Evolutionary conservation across 1,284 basidiomycete genomes (phyloP).

Genomic region (Pisolithus thermaeus): DNA sequence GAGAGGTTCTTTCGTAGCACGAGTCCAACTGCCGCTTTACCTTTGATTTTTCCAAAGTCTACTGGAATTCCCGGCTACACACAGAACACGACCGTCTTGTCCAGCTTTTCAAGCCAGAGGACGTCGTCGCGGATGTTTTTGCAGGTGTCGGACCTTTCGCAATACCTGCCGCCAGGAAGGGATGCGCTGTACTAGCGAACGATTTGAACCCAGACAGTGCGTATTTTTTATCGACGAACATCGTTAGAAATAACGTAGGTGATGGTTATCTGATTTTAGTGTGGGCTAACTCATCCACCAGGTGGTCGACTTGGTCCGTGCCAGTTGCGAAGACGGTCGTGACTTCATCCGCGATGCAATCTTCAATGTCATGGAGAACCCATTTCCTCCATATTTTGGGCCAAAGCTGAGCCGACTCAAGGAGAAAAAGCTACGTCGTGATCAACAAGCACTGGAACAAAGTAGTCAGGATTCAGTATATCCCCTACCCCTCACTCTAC

Average conservation of each 20-base stretch:
- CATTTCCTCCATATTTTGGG: constrained; percentile 53
- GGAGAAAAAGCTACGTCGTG: constrained; percentile 30
- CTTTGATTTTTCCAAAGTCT: constrained; percentile 94
- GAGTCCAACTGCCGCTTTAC: constrained; percentile 84
- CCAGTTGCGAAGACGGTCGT: constrained; percentile 79
- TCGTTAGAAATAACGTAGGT: constrained; percentile 66
- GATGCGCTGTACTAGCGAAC: constrained; percentile 85
- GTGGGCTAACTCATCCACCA: constrained; percentile 27
- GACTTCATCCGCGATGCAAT: constrained; percentile 70
- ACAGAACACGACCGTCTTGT: constrained; percentile 89
- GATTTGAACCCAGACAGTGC: constrained; percentile 91
- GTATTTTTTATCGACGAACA: constrained; percentile 75
- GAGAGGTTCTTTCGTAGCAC: constrained; percentile 40
- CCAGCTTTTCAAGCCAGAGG: constrained; percentile 56
- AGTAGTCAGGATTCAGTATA: constrained; percentile 9
- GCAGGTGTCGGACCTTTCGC: constrained; percentile 98
- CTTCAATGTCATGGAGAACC: constrained; percentile 48
- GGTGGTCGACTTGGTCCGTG: constrained; percentile 65
- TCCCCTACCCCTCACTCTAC: constrained; percentile 5
- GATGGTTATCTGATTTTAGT: constrained; percentile 1
- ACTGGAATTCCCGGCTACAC: constrained; percentile 96
- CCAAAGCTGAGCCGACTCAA: constrained; percentile 45
- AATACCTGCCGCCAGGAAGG: constrained; percentile 87
- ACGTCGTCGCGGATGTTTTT: constrained; percentile 92
- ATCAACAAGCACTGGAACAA: constrained; percentile 19